phyloP scores from a whole-genome alignment of 225 moss, liverwort and hornwort genomes.

The Sphagnum contortum region DNA sequence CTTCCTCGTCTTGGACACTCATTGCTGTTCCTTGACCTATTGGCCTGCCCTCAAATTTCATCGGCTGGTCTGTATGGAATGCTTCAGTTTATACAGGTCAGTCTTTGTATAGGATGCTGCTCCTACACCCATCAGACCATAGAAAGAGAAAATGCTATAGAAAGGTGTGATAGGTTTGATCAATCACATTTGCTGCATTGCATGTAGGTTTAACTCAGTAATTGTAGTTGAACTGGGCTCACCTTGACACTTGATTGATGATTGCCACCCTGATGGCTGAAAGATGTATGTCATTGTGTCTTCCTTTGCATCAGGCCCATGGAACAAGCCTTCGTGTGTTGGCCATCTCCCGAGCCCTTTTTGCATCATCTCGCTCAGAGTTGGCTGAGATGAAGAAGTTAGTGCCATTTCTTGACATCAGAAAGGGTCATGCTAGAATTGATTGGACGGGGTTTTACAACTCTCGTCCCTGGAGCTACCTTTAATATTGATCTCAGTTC shows the following conservation, averaged over 20 bases:
- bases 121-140: neutral
- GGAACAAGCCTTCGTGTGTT: constrained; percentile 37
- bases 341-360: constrained; percentile 7
- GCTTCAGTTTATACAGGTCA: constrained; percentile 41
- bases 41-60: constrained; percentile 62
- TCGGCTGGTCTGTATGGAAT: constrained; percentile 26
- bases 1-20: constrained; percentile 59
- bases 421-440: constrained; percentile 28
- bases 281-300: constrained; percentile 11
- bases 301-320: constrained; percentile 11
- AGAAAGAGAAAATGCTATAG: neutral
- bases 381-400: constrained; percentile 20
- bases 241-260: neutral
- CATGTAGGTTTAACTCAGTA: neutral
- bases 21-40: constrained; percentile 57
- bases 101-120: constrained; percentile 4
- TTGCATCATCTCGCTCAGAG: constrained; percentile 12
- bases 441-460: constrained; percentile 51
- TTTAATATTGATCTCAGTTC: neutral
- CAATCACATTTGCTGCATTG: constrained; percentile 9
- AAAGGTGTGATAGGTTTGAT: neutral
- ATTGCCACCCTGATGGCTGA: constrained; percentile 4
- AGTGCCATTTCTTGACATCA: constrained; percentile 14
- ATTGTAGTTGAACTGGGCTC: neutral
- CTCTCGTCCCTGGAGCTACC: constrained; percentile 35